Evolutionary conservation across 2,329 filamentous ascomycete species (phyloP).

Genomic region (Biscogniauxia mediterranea): DNA sequence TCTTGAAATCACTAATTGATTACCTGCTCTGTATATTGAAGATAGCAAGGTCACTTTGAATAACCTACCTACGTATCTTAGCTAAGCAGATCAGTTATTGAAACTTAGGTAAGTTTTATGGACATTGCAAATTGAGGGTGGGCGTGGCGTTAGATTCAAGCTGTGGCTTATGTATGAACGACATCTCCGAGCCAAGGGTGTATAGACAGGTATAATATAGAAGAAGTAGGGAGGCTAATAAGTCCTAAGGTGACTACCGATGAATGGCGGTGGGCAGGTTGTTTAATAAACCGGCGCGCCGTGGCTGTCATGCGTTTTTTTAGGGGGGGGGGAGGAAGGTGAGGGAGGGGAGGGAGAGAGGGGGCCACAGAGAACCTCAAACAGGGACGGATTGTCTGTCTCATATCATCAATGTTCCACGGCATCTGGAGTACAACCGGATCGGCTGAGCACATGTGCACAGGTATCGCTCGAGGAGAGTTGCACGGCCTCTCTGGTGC

Average conservation of each 20-base stretch:
- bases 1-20: background rate
- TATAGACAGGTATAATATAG: background rate
- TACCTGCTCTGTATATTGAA: too few relatives aligned
- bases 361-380: slow-evolving; percentile 15
- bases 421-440: slow-evolving; percentile 29
- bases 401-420: slow-evolving; percentile 25
- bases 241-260: background rate
- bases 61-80: background rate
- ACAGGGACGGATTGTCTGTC: slow-evolving; percentile 27
- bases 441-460: slow-evolving; percentile 29
- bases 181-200: too few relatives aligned
- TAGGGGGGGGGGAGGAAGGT: background rate
- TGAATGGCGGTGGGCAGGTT: background rate
- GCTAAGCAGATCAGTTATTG: background rate
- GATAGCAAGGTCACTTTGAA: background rate
- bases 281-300: background rate
- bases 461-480: slow-evolving; percentile 28
- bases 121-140: background rate
- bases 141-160: too few relatives aligned
- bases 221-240: background rate
- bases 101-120: background rate
- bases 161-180: background rate
- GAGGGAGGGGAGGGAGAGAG: too few relatives aligned
- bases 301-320: background rate
- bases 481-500: slow-evolving; percentile 15